Conservation (phyloP, 2,329 filamentous ascomycete genomes). For the Xylaria sp. region DNA sequence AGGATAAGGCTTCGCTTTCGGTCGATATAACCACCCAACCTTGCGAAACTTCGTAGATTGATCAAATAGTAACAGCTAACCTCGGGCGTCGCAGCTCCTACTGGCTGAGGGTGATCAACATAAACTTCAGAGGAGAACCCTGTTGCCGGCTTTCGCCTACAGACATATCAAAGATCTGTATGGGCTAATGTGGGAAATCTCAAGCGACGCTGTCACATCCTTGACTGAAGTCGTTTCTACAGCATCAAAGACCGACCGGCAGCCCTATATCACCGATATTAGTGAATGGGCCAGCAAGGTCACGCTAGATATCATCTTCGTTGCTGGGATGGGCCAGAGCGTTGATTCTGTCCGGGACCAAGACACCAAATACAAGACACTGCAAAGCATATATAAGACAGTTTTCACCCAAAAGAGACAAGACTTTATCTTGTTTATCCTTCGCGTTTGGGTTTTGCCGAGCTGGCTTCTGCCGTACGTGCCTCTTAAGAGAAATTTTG, state of each 20-base stretch:
- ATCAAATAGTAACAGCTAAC: constrained; percentile 5
- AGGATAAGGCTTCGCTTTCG: background rate
- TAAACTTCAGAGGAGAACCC: constrained; percentile 34
- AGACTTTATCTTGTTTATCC: constrained; percentile 29
- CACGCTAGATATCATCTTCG: constrained; percentile 36
- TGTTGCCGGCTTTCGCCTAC: constrained; percentile 36
- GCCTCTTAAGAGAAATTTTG: constrained; percentile 29
- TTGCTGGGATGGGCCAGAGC: constrained; percentile 33
- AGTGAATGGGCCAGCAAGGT: constrained; percentile 33
- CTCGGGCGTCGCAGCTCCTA: constrained; percentile 4
- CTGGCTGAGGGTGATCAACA: constrained; percentile 36
- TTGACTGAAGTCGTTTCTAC: constrained; percentile 22
- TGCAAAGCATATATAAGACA: constrained; percentile 29
- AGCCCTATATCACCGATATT: constrained; percentile 27
- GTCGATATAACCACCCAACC: background rate
- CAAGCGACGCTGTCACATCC: constrained; percentile 24
- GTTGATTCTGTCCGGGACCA: constrained; percentile 32
- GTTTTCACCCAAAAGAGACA: constrained; percentile 23
- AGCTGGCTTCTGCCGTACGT: constrained; percentile 24
- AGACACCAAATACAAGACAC: constrained; percentile 28
- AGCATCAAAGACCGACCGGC: constrained; percentile 2
- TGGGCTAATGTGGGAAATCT: constrained; percentile 36
- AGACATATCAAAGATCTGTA: constrained; percentile 37
- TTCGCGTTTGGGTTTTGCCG: constrained; percentile 32
- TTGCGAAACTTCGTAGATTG: background rate